These are phyloP conservation scores for Saccharum officinarum DNA, from an alignment of 176 grass and related monocot species.

Conservation along the genomic window DNA sequence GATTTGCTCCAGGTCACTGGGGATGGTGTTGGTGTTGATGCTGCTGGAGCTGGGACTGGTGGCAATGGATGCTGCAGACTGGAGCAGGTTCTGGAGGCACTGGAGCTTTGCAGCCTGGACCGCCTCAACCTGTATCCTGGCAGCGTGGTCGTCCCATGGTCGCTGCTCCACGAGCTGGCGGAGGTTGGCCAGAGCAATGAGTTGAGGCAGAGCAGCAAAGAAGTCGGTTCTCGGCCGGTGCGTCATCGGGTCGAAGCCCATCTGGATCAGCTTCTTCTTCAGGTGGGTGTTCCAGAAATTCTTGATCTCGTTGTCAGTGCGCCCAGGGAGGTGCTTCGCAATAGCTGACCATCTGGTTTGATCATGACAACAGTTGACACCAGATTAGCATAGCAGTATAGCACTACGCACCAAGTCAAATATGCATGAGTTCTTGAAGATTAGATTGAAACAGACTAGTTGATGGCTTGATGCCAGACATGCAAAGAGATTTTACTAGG, in stretches of 20 bases:
- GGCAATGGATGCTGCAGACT: slow-evolving; percentile 40
- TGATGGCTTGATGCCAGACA: slow-evolving; percentile 23
- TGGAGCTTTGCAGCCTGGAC: slow-evolving; percentile 66
- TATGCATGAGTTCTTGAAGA: not conserved
- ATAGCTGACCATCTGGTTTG: slow-evolving; percentile 91
- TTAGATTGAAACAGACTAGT: slow-evolving; percentile 13
- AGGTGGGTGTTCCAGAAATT: slow-evolving; percentile 99
- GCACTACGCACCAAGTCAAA: not conserved
- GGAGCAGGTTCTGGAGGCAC: slow-evolving; percentile 62
- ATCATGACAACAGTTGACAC: slow-evolving; percentile 19
- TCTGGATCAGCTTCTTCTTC: slow-evolving; percentile 98
- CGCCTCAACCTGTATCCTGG: slow-evolving; percentile 60
- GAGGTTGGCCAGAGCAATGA: slow-evolving; percentile 79
- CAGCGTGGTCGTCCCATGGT: slow-evolving; percentile 59
- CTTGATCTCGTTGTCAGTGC: slow-evolving; percentile 98
- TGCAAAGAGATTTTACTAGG: slow-evolving; percentile 9
- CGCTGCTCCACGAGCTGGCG: slow-evolving; percentile 69
- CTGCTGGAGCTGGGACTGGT: slow-evolving; percentile 43
- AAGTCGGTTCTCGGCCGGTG: slow-evolving; percentile 88
- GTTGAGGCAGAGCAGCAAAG: slow-evolving; percentile 81
- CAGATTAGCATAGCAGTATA: slow-evolving; percentile 23
- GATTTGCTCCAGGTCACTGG: slow-evolving; percentile 62
- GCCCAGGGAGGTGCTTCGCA: slow-evolving; percentile 63
- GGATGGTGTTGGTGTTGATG: slow-evolving; percentile 43
- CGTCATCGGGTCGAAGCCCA: slow-evolving; percentile 98